A percentile compares a stretch with the other conserved stretches of the same genome.
phyloP scores from a whole-genome alignment of 352 stramenopile species.

The Ochromonadaceae sp. region DNA sequence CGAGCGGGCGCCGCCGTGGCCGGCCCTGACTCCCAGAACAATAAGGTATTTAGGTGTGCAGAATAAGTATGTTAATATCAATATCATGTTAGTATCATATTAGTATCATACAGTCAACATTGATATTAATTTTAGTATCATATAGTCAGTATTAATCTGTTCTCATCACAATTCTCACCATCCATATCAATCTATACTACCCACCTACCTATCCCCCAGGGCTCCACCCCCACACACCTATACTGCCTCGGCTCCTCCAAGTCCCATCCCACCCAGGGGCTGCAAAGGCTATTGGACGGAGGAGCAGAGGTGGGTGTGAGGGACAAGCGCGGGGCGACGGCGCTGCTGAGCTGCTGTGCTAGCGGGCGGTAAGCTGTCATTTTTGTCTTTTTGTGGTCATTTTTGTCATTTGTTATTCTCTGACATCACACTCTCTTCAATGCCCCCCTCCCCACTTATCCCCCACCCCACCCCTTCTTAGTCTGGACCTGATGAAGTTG shows the following conservation, averaged over 20 bases:
- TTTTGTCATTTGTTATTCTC: neutral
- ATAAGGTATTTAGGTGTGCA: too few species aligned
- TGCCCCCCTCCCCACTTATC: neutral
- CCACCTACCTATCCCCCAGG: neutral
- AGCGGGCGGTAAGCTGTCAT: neutral
- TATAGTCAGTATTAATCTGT: too few species aligned
- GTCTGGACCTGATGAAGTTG: neutral
- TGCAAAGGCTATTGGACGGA: neutral
- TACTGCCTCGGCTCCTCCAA: neutral
- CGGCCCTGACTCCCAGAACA: too few species aligned
- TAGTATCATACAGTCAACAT: too few species aligned
- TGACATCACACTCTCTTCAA: neutral
- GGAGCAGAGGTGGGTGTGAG: neutral
- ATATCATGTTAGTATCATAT: too few species aligned
- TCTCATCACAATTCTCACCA: too few species aligned
- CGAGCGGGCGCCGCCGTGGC: neutral
- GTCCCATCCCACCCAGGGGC: neutral
- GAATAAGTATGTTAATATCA: too few species aligned
- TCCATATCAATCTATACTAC: too few species aligned
- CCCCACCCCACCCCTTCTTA: neutral
- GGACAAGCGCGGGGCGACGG: neutral
- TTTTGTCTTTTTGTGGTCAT: neutral
- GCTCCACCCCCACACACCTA: slow-evolving; percentile 1
- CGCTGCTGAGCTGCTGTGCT: neutral
- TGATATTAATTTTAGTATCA: too few species aligned